Evolutionary conservation across 192 early-diverging fungal species (phyloP), one percentile per base, ranked within the genome.

Genomic region (Backusella parvicylindrica): DNA sequence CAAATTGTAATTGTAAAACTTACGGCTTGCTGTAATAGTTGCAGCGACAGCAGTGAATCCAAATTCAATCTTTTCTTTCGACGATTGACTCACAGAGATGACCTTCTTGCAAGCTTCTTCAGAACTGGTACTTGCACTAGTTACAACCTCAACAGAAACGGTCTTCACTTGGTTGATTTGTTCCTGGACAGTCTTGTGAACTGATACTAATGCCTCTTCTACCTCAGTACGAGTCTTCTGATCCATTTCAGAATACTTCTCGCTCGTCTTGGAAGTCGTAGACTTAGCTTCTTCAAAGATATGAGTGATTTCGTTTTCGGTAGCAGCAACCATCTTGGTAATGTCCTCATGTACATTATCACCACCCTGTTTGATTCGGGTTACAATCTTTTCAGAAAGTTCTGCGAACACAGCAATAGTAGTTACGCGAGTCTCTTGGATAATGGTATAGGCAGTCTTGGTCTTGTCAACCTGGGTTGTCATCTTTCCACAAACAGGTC

Each of bases 321-420:
- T 38, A 18, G 28, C 15, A 5, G 26, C 23, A 56, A 68, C 41
- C 16, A 75, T 68, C 15, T 35, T 38, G 6, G 63, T 37, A 12
- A 75, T 50, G 35, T 75, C 74, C 23, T 67, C 31, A 16, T 75
- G 16, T 26, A 75, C 47, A 53, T 50, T 68, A 3, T 30, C 13
- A 56, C 65, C 65, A 8, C 65, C 74, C 53, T 75, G 64, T 23
- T 67, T 32, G 26, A 75, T 43, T 36, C 74, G 74, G 36, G 66
- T 23, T 1, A 49, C 43, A 40, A 75, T 56, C 18, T 37, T 23
- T 18, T 67, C 74, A 23, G 66, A 35, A 11, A 75, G 37, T 0
- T n/a, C 21, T 12, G 40, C 40, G 35, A 75, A 68, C 7, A 41
- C 13, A 23, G 63, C 35, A 68, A 53, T 31, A 16, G 66, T 47